Conservation (phyloP, 257 asterid species). For the Leptodermis oblonga region DNA sequence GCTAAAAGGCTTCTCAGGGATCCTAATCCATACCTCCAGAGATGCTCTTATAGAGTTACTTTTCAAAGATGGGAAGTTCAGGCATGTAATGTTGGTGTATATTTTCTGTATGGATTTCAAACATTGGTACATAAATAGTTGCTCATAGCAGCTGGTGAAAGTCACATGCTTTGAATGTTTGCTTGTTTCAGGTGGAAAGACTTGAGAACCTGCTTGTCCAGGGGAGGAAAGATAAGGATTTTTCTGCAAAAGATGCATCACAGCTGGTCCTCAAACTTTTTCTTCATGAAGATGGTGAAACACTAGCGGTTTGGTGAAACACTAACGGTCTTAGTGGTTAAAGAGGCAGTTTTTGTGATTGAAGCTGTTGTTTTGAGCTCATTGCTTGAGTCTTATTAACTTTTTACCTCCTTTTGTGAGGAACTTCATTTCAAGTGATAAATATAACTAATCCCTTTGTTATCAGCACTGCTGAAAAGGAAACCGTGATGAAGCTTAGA, state of each 20-base stretch:
- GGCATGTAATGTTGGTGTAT: conserved; percentile 44
- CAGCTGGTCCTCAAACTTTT: conserved; percentile 92
- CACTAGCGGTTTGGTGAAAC: too few species aligned
- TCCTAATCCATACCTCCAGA: conserved; percentile 97
- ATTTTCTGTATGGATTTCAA: conserved; percentile 14
- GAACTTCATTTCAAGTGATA: conserved; percentile 47
- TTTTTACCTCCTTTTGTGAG: conserved; percentile 50
- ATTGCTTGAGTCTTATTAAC: conserved; percentile 63
- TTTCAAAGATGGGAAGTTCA: conserved; percentile 94
- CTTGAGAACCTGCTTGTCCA: conserved; percentile 94
- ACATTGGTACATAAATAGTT: conserved; percentile 12
- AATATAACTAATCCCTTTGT: conserved; percentile 50
- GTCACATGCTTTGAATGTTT: conserved; percentile 7
- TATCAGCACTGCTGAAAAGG: conserved; percentile 57
- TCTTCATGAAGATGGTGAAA: conserved; percentile 83
- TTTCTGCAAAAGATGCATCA: conserved; percentile 87
- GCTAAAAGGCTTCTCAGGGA: conserved; percentile 98
- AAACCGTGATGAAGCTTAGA: conserved; percentile 79
- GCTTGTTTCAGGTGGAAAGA: conserved; percentile 82
- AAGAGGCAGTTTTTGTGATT: conserved; percentile 77
- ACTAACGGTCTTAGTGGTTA: conserved; percentile 73
- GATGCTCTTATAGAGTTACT: conserved; percentile 98
- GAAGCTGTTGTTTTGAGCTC: conserved; percentile 86
- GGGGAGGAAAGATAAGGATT: conserved; percentile 84
- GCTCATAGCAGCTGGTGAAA: not conserved